Percentiles rank a stretch among this genome's conserved stretches.
These are phyloP conservation scores for Dryas drummondii DNA, from an alignment of 306 rosid species.

Conservation along the genomic window DNA sequence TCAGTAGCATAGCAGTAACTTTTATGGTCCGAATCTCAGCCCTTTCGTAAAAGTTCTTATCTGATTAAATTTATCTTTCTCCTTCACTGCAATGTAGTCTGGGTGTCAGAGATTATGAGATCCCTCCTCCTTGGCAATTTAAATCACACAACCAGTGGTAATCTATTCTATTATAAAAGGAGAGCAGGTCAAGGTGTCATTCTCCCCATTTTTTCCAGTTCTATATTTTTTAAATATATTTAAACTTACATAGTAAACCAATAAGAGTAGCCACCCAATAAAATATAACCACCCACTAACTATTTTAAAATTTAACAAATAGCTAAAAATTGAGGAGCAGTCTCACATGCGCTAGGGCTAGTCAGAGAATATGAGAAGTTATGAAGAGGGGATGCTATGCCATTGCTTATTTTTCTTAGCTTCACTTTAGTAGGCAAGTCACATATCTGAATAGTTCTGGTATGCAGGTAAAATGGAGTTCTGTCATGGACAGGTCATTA, in stretches of 20 bases:
- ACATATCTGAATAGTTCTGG: slow-evolving; percentile 14
- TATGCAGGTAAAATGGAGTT: slow-evolving; percentile 84
- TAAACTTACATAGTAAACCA: neutral
- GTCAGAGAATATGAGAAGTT: neutral
- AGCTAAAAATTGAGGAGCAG: neutral
- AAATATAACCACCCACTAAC: neutral
- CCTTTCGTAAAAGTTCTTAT: neutral
- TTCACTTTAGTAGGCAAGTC: slow-evolving; percentile 12
- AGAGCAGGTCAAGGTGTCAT: neutral
- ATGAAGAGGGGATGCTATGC: neutral
- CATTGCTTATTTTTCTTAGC: neutral
- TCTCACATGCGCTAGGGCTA: neutral
- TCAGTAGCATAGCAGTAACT: neutral
- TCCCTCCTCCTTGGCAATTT: neutral
- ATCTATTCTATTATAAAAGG: neutral
- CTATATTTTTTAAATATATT: neutral
- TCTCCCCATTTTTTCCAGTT: neutral
- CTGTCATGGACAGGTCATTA: slow-evolving; percentile 54
- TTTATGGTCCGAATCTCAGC: neutral
- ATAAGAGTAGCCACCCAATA: neutral
- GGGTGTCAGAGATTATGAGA: neutral
- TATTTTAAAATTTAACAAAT: neutral
- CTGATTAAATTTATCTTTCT: neutral
- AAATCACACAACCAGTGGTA: neutral
- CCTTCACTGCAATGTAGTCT: neutral